Percentiles rank a stretch among this genome's conserved stretches.
Conservation (phyloP, 2,329 filamentous ascomycete genomes). For the Ophiobolus disseminans region DNA sequence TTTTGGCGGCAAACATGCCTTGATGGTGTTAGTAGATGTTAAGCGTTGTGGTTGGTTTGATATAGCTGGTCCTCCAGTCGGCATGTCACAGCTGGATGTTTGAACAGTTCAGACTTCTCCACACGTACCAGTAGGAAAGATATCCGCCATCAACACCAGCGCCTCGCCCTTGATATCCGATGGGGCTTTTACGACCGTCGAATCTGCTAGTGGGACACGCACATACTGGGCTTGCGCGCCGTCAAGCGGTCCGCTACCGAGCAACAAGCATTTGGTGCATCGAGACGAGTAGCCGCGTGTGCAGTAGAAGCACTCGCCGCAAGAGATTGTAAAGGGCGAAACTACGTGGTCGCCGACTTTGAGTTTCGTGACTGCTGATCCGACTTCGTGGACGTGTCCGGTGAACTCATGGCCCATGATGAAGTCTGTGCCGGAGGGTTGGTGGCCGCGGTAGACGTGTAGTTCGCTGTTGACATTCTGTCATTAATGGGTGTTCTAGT, state of each 20-base stretch:
- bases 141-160: constrained; percentile 88
- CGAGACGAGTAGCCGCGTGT: constrained; percentile 76
- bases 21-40: background rate
- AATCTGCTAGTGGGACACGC: constrained; percentile 76
- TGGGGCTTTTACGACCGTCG: constrained; percentile 78
- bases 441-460: constrained; percentile 84
- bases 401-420: constrained; percentile 89
- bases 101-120: too few species aligned
- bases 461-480: constrained; percentile 68
- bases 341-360: constrained; percentile 80
- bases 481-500: constrained; percentile 5
- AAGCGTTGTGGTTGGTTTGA: too few species aligned
- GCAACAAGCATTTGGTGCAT: constrained; percentile 73
- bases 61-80: too few species aligned
- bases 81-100: too few species aligned
- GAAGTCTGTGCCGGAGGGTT: constrained; percentile 70
- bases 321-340: constrained; percentile 73
- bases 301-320: constrained; percentile 83
- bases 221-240: constrained; percentile 83
- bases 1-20: constrained; percentile 79
- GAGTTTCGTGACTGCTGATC: constrained; percentile 71
- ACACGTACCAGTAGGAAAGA: constrained; percentile 71
- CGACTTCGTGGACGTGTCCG: constrained; percentile 73
- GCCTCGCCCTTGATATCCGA: constrained; percentile 74
- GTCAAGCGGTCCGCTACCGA: constrained; percentile 73